These are phyloP conservation scores for Metschnikowia kofuensis DNA, from an alignment of 805 yeast species.

Conservation along the genomic window DNA sequence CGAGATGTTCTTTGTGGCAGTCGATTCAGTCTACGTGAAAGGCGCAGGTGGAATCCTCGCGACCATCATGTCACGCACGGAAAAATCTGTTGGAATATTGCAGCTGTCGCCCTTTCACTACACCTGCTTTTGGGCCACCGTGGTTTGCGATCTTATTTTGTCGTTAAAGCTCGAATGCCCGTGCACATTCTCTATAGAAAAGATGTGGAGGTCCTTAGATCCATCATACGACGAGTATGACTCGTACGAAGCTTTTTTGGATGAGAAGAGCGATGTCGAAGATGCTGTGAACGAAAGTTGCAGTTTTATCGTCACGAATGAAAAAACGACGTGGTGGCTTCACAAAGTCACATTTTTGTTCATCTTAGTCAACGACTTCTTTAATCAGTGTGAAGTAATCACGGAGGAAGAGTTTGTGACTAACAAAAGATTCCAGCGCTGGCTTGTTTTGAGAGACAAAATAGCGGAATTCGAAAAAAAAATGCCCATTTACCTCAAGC, in stretches of 20 bases:
- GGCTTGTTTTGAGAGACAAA: conserved; percentile 26
- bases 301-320: conserved; percentile 11
- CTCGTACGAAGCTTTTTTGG: conserved; percentile 8
- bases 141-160: conserved; percentile 33
- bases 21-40: conserved; percentile 35
- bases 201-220: conserved; percentile 33
- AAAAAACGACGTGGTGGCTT: conserved; percentile 35
- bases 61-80: conserved; percentile 23
- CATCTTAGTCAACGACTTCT: conserved; percentile 30
- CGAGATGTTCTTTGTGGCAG: conserved; percentile 38
- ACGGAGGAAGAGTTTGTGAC: conserved; percentile 24
- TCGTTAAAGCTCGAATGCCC: conserved; percentile 33
- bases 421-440: conserved; percentile 23
- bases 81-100: conserved; percentile 21
- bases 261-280: conserved; percentile 1
- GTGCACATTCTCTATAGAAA: conserved; percentile 29
- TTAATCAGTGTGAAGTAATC: conserved; percentile 24
- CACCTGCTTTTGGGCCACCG: conserved; percentile 37
- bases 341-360: conserved; percentile 28
- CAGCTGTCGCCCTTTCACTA: conserved; percentile 29
- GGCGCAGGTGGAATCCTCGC: conserved; percentile 35
- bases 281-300: conserved; percentile 7
- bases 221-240: conserved; percentile 23
- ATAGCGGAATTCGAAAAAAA: conserved; percentile 29
- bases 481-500: conserved; percentile 30